Conservation (phyloP, 805 yeast genomes). For the Spathaspora gorwiae region DNA sequence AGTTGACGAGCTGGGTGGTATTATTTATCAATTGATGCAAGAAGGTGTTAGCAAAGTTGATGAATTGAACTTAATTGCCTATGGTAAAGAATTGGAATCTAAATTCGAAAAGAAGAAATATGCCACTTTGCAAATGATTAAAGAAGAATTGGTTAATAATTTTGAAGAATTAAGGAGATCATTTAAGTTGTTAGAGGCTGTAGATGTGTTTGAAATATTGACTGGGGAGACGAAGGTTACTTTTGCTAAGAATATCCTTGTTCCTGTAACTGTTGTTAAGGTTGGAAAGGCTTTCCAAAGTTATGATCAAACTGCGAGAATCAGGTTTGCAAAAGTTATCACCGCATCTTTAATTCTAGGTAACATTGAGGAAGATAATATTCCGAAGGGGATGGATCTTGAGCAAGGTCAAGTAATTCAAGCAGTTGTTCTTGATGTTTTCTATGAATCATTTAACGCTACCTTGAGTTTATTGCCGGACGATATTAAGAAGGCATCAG, state of each 20-base stretch:
- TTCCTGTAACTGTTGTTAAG: conserved; percentile 69
- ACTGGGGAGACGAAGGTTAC: conserved; percentile 80
- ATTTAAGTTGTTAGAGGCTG: conserved; percentile 58
- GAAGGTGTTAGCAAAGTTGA: conserved; percentile 74
- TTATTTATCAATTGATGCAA: conserved; percentile 65
- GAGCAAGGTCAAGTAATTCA: conserved; percentile 76
- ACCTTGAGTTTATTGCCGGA: conserved; percentile 65
- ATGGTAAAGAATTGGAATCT: conserved; percentile 80
- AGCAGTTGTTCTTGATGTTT: conserved; percentile 68
- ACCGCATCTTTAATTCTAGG: conserved; percentile 41
- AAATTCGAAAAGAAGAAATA: conserved; percentile 69
- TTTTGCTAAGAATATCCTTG: conserved; percentile 62
- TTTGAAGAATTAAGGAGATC: conserved; percentile 80
- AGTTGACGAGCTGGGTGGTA: conserved; percentile 66
- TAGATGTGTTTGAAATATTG: conserved; percentile 79
- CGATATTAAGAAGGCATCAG: conserved; percentile 54
- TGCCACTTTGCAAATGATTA: conserved; percentile 77
- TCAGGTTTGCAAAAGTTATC: conserved; percentile 36
- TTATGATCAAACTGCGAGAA: conserved; percentile 29
- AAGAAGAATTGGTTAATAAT: conserved; percentile 81
- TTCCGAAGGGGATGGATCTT: conserved; percentile 40
- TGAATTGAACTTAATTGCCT: conserved; percentile 83
- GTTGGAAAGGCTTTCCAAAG: conserved; percentile 62
- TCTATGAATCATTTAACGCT: conserved; percentile 71
- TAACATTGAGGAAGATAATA: conserved; percentile 43